A percentile compares a stretch with the other conserved stretches of the same genome.
phyloP scores from a whole-genome alignment of 208 protist genomes.

The Trichomonas vaginalis region DNA sequence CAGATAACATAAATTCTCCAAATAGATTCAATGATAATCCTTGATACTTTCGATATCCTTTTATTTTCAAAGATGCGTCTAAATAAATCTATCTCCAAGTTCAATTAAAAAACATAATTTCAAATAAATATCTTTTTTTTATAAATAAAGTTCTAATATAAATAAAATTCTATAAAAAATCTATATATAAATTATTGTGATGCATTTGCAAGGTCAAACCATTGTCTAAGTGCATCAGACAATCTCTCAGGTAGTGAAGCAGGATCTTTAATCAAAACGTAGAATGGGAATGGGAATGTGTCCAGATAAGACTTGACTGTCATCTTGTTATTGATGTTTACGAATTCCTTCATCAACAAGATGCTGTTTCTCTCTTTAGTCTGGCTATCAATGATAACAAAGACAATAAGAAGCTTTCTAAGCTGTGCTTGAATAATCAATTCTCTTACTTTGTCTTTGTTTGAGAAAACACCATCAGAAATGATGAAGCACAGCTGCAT shows the following conservation, averaged over 20 bases:
- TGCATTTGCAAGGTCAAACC: constrained; percentile 64
- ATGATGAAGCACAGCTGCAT: neutral
- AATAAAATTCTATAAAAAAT: neutral
- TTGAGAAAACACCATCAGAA: neutral
- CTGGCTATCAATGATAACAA: constrained; percentile 21
- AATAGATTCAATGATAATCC: too few relatives aligned
- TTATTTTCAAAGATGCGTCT: too few relatives aligned
- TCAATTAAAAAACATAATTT: too few relatives aligned
- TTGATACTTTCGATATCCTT: too few relatives aligned
- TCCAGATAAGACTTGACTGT: constrained; percentile 79
- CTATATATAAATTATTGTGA: neutral
- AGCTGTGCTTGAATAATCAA: neutral
- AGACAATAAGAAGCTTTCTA: neutral
- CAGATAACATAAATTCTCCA: too few relatives aligned
- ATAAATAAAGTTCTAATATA: too few relatives aligned
- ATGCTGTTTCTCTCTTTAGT: constrained; percentile 22
- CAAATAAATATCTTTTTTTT: too few relatives aligned
- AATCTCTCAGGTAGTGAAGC: constrained; percentile 77
- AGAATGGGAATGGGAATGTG: constrained; percentile 97
- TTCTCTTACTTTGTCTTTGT: neutral
- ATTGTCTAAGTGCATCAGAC: constrained; percentile 92
- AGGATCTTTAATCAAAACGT: constrained; percentile 88
- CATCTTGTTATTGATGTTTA: constrained; percentile 50
- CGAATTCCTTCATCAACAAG: constrained; percentile 27
- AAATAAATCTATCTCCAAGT: too few relatives aligned